These are phyloP conservation scores for Centella asiatica DNA, from an alignment of 129 eudicot species.

Conservation along the genomic window DNA sequence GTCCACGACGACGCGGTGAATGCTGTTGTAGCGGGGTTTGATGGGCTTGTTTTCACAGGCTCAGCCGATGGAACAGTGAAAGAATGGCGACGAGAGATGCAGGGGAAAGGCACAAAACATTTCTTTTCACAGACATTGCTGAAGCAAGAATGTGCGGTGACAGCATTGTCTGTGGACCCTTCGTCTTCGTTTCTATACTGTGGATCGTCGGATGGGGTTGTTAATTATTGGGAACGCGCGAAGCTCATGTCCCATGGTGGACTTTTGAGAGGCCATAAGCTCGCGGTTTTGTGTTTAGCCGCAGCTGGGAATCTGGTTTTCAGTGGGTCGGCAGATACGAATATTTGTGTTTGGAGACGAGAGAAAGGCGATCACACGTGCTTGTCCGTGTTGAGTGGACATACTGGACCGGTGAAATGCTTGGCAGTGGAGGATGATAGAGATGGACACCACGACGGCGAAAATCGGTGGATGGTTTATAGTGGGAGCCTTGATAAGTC, in stretches of 20 bases:
- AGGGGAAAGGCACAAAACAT: conserved; percentile 75
- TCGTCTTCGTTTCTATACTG: conserved; percentile 33
- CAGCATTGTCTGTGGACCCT: conserved; percentile 48
- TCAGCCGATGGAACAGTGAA: conserved; percentile 83
- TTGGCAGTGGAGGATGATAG: conserved; percentile 62
- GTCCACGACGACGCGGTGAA: conserved; percentile 79
- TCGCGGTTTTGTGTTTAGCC: conserved; percentile 62
- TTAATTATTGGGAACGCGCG: conserved; percentile 59
- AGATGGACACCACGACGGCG: conserved; percentile 14
- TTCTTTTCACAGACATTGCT: conserved; percentile 52
- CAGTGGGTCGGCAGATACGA: conserved; percentile 74
- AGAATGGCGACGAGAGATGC: conserved; percentile 62
- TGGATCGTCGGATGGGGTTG: conserved; percentile 68
- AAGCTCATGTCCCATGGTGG: conserved; percentile 37
- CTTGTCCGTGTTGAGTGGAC: conserved; percentile 51
- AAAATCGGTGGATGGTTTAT: conserved; percentile 42
- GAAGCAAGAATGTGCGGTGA: conserved; percentile 73
- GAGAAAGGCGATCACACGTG: conserved; percentile 36
- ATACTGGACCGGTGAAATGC: conserved; percentile 78
- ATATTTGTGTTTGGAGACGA: conserved; percentile 72
- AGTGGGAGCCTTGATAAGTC: conserved; percentile 82
- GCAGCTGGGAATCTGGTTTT: conserved; percentile 44
- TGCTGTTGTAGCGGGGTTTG: conserved; percentile 66
- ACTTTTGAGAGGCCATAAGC: conserved; percentile 51
- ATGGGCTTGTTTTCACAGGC: conserved; percentile 70